These are phyloP conservation scores for Fomitopsis pulvina DNA, from an alignment of 768 basidiomycete genomes.

Conservation along the genomic window DNA sequence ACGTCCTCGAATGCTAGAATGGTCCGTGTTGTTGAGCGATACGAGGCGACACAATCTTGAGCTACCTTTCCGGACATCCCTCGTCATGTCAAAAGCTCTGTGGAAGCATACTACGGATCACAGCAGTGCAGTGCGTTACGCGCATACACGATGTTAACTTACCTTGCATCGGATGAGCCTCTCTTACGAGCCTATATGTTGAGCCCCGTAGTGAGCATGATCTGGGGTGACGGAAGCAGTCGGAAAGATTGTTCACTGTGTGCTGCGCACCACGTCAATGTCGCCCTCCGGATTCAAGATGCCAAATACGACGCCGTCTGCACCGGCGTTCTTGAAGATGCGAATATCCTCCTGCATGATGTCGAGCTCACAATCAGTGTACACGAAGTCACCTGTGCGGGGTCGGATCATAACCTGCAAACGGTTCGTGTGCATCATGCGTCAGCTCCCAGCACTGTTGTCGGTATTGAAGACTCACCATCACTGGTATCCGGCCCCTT, in stretches of 20 bases:
- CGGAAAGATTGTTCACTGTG: conserved; percentile 33
- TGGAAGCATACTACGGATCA: conserved; percentile 63
- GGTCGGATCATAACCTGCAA: conserved; percentile 75
- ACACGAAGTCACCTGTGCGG: conserved; percentile 73
- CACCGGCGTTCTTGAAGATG: conserved; percentile 47
- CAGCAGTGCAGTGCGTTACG: not conserved
- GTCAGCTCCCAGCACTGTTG: not conserved
- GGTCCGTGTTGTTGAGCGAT: too few species aligned
- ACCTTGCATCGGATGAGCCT: conserved; percentile 62
- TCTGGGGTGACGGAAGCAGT: not conserved
- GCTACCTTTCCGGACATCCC: conserved; percentile 46
- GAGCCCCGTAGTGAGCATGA: not conserved
- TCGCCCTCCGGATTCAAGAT: conserved; percentile 48
- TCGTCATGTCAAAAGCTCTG: conserved; percentile 72
- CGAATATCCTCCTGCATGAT: conserved; percentile 74
- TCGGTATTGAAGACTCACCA: not conserved
- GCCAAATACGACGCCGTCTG: conserved; percentile 65
- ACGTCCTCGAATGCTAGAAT: conserved; percentile 38
- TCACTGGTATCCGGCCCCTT: not conserved
- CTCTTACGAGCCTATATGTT: conserved; percentile 43
- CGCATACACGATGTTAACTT: conserved; percentile 28
- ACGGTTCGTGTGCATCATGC: not conserved
- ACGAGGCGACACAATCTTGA: not conserved
- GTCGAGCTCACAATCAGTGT: conserved; percentile 55
- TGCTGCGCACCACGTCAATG: conserved; percentile 54